phyloP scores from a whole-genome alignment of 129 eudicot genomes.

The Flaveria ramosissima region DNA sequence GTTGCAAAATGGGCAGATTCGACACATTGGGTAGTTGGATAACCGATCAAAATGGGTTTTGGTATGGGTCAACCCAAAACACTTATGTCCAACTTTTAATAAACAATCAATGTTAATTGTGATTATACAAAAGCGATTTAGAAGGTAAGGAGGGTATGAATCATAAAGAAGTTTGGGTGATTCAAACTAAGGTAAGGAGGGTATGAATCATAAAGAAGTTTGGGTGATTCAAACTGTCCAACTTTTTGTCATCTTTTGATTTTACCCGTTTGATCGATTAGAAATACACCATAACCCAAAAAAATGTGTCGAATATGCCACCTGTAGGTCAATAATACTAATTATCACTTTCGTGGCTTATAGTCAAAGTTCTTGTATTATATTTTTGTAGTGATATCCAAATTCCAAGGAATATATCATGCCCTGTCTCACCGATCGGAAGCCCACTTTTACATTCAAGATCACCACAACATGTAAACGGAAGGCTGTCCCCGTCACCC shows the following conservation, averaged over 20 bases:
- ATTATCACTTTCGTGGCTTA: conserved; percentile 1
- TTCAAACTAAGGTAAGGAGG: neutral
- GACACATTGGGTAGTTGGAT: neutral
- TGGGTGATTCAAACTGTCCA: neutral
- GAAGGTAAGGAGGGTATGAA: neutral
- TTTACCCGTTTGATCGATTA: neutral
- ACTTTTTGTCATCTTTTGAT: neutral
- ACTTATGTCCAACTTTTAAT: neutral
- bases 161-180: neutral
- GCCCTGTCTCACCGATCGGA: conserved; percentile 97
- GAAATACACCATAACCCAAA: neutral
- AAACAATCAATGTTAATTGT: neutral
- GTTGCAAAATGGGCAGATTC: neutral
- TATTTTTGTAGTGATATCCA: conserved; percentile 70
- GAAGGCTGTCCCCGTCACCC: conserved; percentile 87
- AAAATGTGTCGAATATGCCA: neutral
- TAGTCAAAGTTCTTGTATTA: conserved; percentile 16
- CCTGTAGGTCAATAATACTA: neutral
- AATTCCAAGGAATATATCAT: conserved; percentile 76
- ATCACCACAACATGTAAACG: conserved; percentile 81
- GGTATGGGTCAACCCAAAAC: neutral
- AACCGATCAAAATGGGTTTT: neutral
- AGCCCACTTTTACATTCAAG: conserved; percentile 83
- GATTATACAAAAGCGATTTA: neutral
- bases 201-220: neutral